Base-by-base conservation (phyloP, 768 basidiomycete species). In the Boletus eberwhitei region DNA sequence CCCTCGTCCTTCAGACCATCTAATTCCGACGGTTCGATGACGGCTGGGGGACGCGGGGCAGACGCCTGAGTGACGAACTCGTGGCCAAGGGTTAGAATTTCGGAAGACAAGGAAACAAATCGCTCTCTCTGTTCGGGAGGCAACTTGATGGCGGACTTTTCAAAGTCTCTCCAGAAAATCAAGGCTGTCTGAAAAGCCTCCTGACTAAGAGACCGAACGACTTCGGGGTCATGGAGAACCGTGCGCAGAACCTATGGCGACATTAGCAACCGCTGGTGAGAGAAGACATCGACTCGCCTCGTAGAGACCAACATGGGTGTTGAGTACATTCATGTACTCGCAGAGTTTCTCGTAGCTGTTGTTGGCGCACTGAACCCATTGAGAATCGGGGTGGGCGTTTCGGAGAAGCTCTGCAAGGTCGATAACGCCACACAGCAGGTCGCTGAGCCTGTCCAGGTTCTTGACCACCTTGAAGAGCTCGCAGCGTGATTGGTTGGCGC, bases 311-410 rank as follows among this genome's bases (percentile, higher is more conserved):
- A 88, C 85, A 75, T 98, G 81, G 32, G 95, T 98, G 71, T 99
- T 99, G 55, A 98, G 77, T 43, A 91, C 85, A 71, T 98, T 98
- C 95, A 99, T 98, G 71, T 90, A 95, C 73, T 94, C 90, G 75
- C 93, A 98, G 58, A 98, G 76, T 57, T 82, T 84, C 71, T 93
- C 94, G 70, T 98, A 98, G 40, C 90, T 88, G 57, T 80, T 78
- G 66, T 97, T 91, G 42, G 91, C 91, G 47, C 87, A 87, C 16
- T 83, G 79, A 16, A 91, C 80, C 95, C 96, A 98, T 43, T 72
- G 64, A 26, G 77, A 75, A 66, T 97, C 92, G 1, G 96, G 94
- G 75, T 98, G 95, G 0, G 93, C 87, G 67, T 96, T 95, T 58
- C 95, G 82, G 29, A 99, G 79, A 47, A 97, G 80, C 70, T 99